Conservation (phyloP, 371 early-diverging fungal species). For the Dinochytrium kinnereticum region DNA sequence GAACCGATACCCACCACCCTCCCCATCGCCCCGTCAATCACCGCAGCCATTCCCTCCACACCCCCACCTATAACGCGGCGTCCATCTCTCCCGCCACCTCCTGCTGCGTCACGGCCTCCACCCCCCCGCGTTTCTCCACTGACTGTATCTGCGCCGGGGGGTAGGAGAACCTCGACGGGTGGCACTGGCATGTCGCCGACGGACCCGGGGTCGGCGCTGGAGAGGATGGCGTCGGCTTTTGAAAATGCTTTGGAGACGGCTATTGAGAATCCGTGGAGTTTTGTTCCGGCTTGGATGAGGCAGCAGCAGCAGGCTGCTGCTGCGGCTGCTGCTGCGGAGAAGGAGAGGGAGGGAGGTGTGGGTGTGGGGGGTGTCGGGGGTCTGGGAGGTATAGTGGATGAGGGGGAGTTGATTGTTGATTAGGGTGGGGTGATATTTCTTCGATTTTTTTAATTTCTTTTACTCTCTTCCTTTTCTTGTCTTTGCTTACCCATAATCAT, state of each 20-base stretch:
- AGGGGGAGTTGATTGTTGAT: background rate
- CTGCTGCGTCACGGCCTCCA: too few species aligned
- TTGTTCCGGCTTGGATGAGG: slow-evolving; percentile 25
- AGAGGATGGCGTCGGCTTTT: slow-evolving; percentile 27
- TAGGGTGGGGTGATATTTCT: too few species aligned
- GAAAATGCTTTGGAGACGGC: slow-evolving; percentile 26
- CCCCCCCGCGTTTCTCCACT: too few species aligned
- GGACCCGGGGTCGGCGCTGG: slow-evolving; percentile 14
- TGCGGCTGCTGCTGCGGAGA: background rate
- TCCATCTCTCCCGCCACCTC: too few species aligned
- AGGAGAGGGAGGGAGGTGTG: background rate
- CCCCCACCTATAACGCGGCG: background rate
- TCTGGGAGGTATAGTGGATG: background rate
- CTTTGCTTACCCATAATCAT: too few species aligned
- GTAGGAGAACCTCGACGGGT: background rate
- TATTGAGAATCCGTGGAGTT: slow-evolving; percentile 30
- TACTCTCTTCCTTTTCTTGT: too few species aligned
- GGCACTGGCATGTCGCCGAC: background rate
- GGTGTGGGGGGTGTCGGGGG: background rate
- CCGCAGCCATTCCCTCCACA: background rate
- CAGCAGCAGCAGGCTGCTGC: background rate
- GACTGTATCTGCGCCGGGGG: background rate
- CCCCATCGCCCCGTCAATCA: background rate
- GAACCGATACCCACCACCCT: background rate
- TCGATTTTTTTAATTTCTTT: background rate